These are phyloP conservation scores for Breynia disticha DNA, from an alignment of 441 rosid species.

Conservation along the genomic window DNA sequence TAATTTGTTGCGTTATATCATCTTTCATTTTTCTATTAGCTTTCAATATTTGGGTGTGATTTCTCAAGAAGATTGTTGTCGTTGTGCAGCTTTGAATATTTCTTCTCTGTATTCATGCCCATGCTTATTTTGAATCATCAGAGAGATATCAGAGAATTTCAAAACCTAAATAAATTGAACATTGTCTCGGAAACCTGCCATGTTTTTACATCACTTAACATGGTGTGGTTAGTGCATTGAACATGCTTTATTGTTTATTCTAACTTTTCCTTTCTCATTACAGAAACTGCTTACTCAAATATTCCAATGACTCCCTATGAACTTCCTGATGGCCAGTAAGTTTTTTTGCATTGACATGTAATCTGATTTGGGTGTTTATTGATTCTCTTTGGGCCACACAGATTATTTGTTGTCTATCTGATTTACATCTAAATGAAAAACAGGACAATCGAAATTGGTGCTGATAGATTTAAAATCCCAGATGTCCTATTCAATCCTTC, in stretches of 20 bases:
- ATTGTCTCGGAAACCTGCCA: too few relatives aligned
- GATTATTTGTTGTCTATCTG: not conserved
- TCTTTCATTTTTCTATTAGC: too few relatives aligned
- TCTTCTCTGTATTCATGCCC: not conserved
- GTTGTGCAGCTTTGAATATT: not conserved
- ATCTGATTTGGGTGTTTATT: constrained; percentile 7
- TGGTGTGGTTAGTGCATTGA: not conserved
- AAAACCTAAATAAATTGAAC: too few relatives aligned
- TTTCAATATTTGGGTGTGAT: too few relatives aligned
- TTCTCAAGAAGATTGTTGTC: not conserved
- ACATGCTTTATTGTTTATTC: not conserved
- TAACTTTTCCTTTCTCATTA: not conserved
- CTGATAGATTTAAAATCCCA: constrained; percentile 96
- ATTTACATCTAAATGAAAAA: constrained; percentile 9
- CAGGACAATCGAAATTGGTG: constrained; percentile 96
- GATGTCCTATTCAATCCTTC: constrained; percentile 92
- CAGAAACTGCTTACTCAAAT: constrained; percentile 89
- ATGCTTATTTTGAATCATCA: too few relatives aligned
- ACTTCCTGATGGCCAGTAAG: constrained; percentile 99
- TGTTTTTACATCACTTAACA: not conserved
- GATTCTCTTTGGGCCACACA: constrained; percentile 6
- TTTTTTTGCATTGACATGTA: constrained; percentile 9
- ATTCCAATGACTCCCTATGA: constrained; percentile 98
- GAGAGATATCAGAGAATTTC: too few relatives aligned
- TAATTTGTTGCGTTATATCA: too few relatives aligned